Evolutionary conservation across 805 yeast species (phyloP), one percentile per base, ranked within the genome.

Genomic region (Candida odintsovae): DNA sequence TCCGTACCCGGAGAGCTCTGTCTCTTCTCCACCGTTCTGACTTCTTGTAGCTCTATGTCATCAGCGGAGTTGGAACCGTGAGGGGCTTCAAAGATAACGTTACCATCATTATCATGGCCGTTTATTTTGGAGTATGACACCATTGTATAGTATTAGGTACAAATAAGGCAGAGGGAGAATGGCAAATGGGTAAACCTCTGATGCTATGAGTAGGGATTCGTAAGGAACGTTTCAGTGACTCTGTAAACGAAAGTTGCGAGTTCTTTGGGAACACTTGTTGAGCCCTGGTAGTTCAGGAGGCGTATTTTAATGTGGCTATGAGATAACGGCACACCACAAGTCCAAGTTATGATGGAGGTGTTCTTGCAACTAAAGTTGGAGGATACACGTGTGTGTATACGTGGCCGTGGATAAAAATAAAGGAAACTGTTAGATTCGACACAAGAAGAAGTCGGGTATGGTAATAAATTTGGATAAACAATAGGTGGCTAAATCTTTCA

Each of bases 31-130:
- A 26, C 20, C 26, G n/a, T 22, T 20, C 42, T 29, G 15, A 45
- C 43, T 8, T 36, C 38, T 23, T 41, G 46, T 23, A 44, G 35
- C 38, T 50, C 51, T 19, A 45, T 41, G n/a, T 39, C 46, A 3
- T 42, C 37, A 2, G 40, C 2, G 8, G 35, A 16, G 23, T n/a
- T 36, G 8, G 38, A 38, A 4, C 23, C 23, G 2, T 21, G 6
- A 8, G 45, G 44, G 8, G 46, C 50, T 16, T 50, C 48, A 29
- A 42, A 50, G 8, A 49, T 31, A 8, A 42, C 37, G 19, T 48
- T 42, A n/a, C 38, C 28, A 18, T 36, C 40, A 12, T 43, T 46
- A 6, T 22, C 35, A n/a, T 28, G 37, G 7, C 25, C 39, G 23
- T 33, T 29, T 10, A 43, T 38, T 18, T 20, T 41, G 12, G 44